A percentile compares a stretch with the other conserved stretches of the same genome.
Evolutionary conservation across 371 early-diverging fungal genomes (phyloP).

Genomic region (Mortierella sp.): DNA sequence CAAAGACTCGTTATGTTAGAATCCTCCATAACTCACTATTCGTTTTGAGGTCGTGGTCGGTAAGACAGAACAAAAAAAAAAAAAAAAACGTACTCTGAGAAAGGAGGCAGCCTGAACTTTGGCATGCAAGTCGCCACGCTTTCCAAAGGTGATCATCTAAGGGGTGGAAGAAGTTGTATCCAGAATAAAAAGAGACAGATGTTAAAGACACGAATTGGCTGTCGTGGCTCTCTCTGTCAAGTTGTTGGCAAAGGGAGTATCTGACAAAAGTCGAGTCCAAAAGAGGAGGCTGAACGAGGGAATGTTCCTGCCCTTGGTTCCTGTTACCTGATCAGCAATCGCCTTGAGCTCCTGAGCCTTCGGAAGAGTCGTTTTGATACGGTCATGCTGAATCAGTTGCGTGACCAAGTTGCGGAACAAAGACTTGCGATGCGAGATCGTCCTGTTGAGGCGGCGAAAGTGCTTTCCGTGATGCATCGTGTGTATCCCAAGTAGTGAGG

Average conservation of each 20-base stretch:
- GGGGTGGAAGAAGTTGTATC: too few species aligned
- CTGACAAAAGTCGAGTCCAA: too few species aligned
- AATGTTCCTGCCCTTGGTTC: not conserved
- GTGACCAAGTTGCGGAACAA: constrained; percentile 89
- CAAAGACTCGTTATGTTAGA: too few species aligned
- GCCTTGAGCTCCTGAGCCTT: constrained; percentile 93
- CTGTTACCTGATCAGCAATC: constrained; percentile 82
- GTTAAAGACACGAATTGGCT: too few species aligned
- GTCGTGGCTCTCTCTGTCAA: too few species aligned
- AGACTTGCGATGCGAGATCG: constrained; percentile 79
- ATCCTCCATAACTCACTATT: too few species aligned
- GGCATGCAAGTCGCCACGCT: constrained; percentile 73
- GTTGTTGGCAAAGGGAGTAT: too few species aligned
- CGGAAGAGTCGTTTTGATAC: constrained; percentile 93
- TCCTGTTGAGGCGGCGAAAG: constrained; percentile 75
- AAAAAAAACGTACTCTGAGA: constrained; percentile 64
- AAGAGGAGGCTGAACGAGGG: not conserved
- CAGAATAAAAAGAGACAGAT: too few species aligned
- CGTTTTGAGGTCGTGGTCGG: too few species aligned
- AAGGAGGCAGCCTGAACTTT: constrained; percentile 69
- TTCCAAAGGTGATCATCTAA: constrained; percentile 82
- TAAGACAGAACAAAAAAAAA: too few species aligned
- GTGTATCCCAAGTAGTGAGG: constrained; percentile 1
- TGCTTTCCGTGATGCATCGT: constrained; percentile 81
- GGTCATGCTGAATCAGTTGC: constrained; percentile 88